Percentiles rank a stretch among this genome's conserved stretches.
Conservation (phyloP, 257 asterid species). For the Nicotiana attenuata region DNA sequence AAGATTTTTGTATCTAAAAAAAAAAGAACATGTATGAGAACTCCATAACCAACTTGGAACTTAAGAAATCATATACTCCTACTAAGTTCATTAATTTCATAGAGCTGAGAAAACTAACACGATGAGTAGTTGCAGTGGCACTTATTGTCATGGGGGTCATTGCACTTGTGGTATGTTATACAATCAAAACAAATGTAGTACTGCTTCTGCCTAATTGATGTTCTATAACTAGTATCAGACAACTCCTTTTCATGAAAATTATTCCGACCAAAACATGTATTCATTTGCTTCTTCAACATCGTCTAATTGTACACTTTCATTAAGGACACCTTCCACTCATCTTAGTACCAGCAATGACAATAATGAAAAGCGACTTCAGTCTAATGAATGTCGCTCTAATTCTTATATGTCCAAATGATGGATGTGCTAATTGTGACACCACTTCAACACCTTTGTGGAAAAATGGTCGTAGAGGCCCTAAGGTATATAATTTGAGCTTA, state of each 20-base stretch:
- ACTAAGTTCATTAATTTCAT: background rate
- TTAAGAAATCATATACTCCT: no score
- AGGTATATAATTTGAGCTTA: slow-evolving; percentile 28
- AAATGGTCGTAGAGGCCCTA: slow-evolving; percentile 85
- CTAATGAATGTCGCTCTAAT: slow-evolving; percentile 46
- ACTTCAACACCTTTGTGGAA: slow-evolving; percentile 95
- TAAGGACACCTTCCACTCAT: slow-evolving; percentile 90
- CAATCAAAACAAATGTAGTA: slow-evolving; percentile 31
- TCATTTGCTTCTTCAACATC: slow-evolving; percentile 10
- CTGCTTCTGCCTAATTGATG: slow-evolving; percentile 46
- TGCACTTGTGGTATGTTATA: slow-evolving; percentile 39
- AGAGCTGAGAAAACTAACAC: background rate
- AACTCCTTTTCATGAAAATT: slow-evolving; percentile 20
- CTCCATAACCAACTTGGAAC: no score
- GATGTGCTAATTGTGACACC: slow-evolving; percentile 92
- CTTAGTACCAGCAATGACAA: slow-evolving; percentile 9
- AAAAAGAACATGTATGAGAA: no score
- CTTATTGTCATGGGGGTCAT: slow-evolving; percentile 20
- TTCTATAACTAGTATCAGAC: slow-evolving; percentile 24
- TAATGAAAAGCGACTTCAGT: background rate
- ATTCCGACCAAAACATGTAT: slow-evolving; percentile 25
- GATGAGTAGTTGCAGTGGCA: slow-evolving; percentile 42
- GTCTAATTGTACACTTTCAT: slow-evolving; percentile 63
- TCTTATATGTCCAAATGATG: slow-evolving; percentile 14
- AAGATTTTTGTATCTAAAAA: slow-evolving; percentile 27